Conservation (phyloP, 169 alveolate genomes). For the Blepharisma undulans region DNA sequence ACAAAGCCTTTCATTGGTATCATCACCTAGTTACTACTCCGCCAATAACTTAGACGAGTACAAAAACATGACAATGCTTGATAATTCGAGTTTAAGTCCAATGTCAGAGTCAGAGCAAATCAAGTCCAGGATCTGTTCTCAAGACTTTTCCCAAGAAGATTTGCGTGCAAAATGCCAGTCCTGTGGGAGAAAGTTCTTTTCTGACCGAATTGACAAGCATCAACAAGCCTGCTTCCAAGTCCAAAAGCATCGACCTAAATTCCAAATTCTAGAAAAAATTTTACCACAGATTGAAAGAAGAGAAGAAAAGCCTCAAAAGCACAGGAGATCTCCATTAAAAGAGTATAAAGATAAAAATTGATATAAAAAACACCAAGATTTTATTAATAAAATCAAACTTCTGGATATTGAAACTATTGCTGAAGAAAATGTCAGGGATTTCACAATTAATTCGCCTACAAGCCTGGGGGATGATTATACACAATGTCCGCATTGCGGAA, state of each 20-base stretch:
- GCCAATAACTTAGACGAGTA: background rate
- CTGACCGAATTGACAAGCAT: constrained; percentile 44
- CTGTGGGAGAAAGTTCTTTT: constrained; percentile 62
- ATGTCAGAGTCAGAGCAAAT: background rate
- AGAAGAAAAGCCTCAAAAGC: background rate
- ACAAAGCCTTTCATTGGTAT: background rate
- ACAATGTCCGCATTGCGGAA: constrained; percentile 46
- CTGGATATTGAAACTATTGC: background rate
- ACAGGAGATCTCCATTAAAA: background rate
- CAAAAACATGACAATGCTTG: background rate
- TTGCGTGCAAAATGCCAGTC: constrained; percentile 29
- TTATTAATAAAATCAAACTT: background rate
- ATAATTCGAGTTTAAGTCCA: background rate
- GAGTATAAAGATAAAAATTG: constrained; percentile 2
- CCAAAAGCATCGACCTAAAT: constrained; percentile 9
- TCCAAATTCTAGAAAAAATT: background rate
- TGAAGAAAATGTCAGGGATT: background rate
- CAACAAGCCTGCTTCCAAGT: constrained; percentile 1
- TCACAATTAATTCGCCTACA: background rate
- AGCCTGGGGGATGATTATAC: background rate
- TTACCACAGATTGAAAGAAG: background rate
- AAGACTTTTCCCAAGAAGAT: background rate
- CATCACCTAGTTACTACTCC: background rate
- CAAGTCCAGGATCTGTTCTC: background rate
- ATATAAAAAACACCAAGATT: constrained; percentile 36